Evolutionary conservation across 805 yeast species (phyloP), one percentile per base, ranked within the genome.

Genomic region (Zygosaccharomyces gambellarensis): DNA sequence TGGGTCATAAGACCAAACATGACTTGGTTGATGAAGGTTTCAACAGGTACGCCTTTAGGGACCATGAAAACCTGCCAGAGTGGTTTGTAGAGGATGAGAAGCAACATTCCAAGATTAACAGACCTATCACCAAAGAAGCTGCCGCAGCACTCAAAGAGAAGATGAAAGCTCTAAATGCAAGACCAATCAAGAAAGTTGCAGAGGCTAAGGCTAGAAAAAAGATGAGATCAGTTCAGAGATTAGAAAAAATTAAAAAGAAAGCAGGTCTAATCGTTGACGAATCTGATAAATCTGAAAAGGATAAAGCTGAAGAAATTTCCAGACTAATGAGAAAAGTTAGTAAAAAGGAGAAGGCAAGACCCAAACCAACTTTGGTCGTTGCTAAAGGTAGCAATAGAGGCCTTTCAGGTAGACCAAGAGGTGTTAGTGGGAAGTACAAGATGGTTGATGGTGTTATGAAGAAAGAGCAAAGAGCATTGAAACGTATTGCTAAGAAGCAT

Each of bases 391-490:
- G 74, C 32, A 90, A 94, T 70, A 86, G 75, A 68, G 96, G 96
- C 51, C 72, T 90, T 46, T 75, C 87, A 58, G 99, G 99, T 48
- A 85, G 99, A 74, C 99, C 99, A 38, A 85, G 81, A 72, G 99
- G 99, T 68, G 82, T 94, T 59, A 89, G 83, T 70, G 99, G 99
- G 72, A 90, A 88, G 68, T 94, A 94, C 75, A 94, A 88, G 84
- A 94, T 94, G 99, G 98, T 94, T 60, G 99, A 94, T 71, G 98
- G 98, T 76, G 87, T 84, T 19, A 76, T 89, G 85, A 94, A 94
- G 87, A 94, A 94, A 69, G 99, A 94, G 72, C 90, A 86, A 77
- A 78, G 99, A 58, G 97, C 98, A 11, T 75, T 92, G 64, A 83
- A 80, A 64, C 83, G 98, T 67, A 87, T 90, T 58, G 86, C 89